Evolutionary conservation across 164 flowering plant species (phyloP), one percentile per base, ranked within the genome.

Genomic region (Berberis thunbergii): DNA sequence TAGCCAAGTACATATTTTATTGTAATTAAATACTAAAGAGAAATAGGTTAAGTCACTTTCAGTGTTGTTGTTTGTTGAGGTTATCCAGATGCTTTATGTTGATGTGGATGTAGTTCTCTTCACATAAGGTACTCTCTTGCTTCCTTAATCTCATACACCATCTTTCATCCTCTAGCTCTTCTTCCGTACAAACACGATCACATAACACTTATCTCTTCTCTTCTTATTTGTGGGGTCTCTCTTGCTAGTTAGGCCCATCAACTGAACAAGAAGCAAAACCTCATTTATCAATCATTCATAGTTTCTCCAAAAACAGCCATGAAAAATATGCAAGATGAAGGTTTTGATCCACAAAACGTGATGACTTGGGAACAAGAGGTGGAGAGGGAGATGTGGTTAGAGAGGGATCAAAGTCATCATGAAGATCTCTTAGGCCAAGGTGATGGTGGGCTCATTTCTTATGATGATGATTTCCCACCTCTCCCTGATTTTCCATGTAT

Each of bases 401-500:
- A 64, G 8, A 53, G 60, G 26, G 64, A 65, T 1, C 50, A 64
- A 26, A 71, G 41, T 41, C 7, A 26, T 26, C 26, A 26, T 26
- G 26, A 26, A 26, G 26, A 75, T 58, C 68, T 77, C 4, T 60
- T 76, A 38, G 76, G 61, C 68, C 75, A 60, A 69, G 81, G 78
- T 0, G 57, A 72, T 38, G 82, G 79, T 50, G 57, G 68, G 6
- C 69, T 82, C 1, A 70, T 84, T 67, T 77, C 76, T 70, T 81
- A 26, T 26, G 26, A 78, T 68, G 73, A 41, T 6, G 88, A 80
- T 26, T 82, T 87, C 72, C 91, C 95, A 40, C 72, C 92, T 1
- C 77, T 94, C 0, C 91, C 92, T 1, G 88, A 90, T 60, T 90
- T 90, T 49, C 89, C 92, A 11, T 88, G 95, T 88, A 80, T 94